Evolutionary conservation across 331 rosid genomes (phyloP).

Genomic region (Telfairia occidentalis): DNA sequence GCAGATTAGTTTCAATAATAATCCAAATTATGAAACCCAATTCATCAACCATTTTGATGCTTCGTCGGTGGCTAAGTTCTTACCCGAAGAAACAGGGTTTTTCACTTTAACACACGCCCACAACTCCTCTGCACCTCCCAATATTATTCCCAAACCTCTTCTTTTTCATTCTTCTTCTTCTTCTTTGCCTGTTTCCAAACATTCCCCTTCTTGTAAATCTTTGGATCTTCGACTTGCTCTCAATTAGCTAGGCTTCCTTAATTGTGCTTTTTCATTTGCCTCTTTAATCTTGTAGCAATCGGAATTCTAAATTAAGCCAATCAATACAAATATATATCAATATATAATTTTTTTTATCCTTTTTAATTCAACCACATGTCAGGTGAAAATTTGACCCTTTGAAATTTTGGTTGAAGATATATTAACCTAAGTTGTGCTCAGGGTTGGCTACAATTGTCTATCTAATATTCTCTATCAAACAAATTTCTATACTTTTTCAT

Average conservation of each 20-base stretch:
- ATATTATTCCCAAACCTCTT: constrained; percentile 29
- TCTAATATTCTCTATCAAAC: too few relatives aligned
- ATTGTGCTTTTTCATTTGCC: neutral
- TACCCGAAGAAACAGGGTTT: constrained; percentile 26
- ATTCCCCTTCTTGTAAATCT: constrained; percentile 37
- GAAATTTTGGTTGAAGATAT: too few relatives aligned
- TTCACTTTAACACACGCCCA: constrained; percentile 42
- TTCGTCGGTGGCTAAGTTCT: constrained; percentile 25
- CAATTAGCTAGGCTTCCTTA: neutral
- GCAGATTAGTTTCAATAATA: constrained; percentile 68
- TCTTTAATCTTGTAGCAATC: neutral
- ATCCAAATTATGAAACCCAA: constrained; percentile 15
- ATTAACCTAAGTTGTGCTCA: too few relatives aligned
- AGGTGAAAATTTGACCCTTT: too few relatives aligned
- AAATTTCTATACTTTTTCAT: too few relatives aligned
- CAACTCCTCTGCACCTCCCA: constrained; percentile 8
- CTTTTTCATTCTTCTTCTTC: constrained; percentile 18
- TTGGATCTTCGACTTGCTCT: constrained; percentile 23
- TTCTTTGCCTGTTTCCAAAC: constrained; percentile 34
- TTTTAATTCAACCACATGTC: too few relatives aligned
- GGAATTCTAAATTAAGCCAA: neutral
- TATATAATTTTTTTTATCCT: neutral
- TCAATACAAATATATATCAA: neutral
- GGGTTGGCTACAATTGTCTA: too few relatives aligned
- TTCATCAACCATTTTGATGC: constrained; percentile 11